Evolutionary conservation across 768 basidiomycete genomes (phyloP).

Genomic region (Chiua virens): DNA sequence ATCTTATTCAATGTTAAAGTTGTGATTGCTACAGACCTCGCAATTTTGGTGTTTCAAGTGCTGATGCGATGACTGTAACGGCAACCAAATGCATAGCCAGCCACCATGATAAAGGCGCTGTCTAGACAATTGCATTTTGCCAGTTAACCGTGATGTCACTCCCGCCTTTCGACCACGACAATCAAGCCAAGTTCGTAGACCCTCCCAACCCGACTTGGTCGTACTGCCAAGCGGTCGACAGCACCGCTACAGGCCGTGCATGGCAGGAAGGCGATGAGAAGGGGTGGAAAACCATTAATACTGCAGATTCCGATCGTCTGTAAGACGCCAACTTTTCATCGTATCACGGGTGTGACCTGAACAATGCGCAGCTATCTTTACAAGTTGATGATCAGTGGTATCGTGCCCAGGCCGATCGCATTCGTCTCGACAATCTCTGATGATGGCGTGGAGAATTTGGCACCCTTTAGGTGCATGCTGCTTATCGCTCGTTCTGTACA

Average conservation of each 20-base stretch:
- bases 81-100: too few species aligned
- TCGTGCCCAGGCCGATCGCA: slow-evolving; percentile 47
- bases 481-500: background rate
- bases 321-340: slow-evolving; percentile 8
- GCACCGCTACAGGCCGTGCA: slow-evolving; percentile 26
- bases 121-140: too few species aligned
- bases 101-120: too few species aligned
- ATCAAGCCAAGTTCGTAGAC: slow-evolving; percentile 25
- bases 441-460: slow-evolving; percentile 39
- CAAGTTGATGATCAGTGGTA: slow-evolving; percentile 36
- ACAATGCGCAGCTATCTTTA: slow-evolving; percentile 26
- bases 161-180: slow-evolving; percentile 25
- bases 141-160: slow-evolving; percentile 22
- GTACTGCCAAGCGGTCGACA: slow-evolving; percentile 30
- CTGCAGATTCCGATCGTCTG: slow-evolving; percentile 28
- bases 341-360: background rate
- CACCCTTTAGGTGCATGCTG: slow-evolving; percentile 38
- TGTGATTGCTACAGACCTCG: too few species aligned
- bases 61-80: too few species aligned
- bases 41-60: too few species aligned
- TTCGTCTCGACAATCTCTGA: slow-evolving; percentile 40
- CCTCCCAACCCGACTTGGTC: slow-evolving; percentile 33
- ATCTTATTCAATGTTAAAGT: too few species aligned
- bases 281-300: slow-evolving; percentile 36
- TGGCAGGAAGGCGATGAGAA: slow-evolving; percentile 37